phyloP scores from a whole-genome alignment of 2,329 filamentous ascomycete genomes.

The Orbilia javanica region DNA sequence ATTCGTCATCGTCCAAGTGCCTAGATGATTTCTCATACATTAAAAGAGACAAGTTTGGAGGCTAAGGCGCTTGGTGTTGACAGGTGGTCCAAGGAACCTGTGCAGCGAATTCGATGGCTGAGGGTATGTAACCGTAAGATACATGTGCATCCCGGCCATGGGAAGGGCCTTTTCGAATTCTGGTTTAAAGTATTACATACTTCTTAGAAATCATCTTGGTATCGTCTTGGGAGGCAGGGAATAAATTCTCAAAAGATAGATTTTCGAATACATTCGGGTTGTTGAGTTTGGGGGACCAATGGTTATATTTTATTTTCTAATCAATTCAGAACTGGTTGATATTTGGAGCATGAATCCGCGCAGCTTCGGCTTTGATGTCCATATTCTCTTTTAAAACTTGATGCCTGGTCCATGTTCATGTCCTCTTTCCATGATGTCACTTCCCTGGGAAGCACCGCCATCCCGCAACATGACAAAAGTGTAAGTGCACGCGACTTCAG shows the following conservation, averaged over 20 bases:
- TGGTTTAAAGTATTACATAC: constrained; percentile 7
- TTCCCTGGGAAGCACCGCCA: constrained; percentile 3
- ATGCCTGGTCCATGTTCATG: constrained; percentile 10
- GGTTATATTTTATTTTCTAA: neutral
- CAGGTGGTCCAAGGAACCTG: constrained; percentile 14
- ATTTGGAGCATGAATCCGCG: constrained; percentile 14
- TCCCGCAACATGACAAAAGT: neutral
- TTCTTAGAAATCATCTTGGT: constrained; percentile 10
- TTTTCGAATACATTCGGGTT: neutral
- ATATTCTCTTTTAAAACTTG: constrained; percentile 5
- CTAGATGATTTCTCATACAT: constrained; percentile 17
- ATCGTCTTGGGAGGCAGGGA: neutral
- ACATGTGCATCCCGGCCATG: constrained; percentile 20
- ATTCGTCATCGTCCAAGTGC: constrained; percentile 24
- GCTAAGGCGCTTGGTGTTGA: constrained; percentile 19
- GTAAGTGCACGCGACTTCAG: constrained; percentile 8
- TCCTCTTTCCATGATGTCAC: constrained; percentile 6
- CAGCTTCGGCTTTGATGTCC: constrained; percentile 8
- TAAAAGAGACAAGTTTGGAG: constrained; percentile 10
- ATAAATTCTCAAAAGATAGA: neutral
- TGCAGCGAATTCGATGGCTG: constrained; percentile 2
- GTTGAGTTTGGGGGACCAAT: neutral
- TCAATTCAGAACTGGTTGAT: constrained; percentile 5
- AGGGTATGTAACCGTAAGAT: constrained; percentile 22
- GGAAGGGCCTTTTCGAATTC: neutral